These are phyloP conservation scores for Prunus fruticosa DNA, from an alignment of 306 rosid genomes.

Conservation along the genomic window DNA sequence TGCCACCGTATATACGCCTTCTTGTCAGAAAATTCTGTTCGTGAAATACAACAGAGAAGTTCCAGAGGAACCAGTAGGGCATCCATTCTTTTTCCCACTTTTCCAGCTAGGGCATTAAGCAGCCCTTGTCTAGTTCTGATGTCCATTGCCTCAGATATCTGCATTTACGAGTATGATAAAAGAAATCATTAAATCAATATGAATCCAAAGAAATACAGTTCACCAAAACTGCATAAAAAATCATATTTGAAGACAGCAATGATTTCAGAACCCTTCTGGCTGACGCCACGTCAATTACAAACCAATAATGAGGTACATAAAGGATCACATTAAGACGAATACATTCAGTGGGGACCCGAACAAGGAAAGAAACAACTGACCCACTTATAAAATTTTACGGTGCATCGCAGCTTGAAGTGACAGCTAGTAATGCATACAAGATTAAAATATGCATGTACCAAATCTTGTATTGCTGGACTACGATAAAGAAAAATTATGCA, in stretches of 20 bases:
- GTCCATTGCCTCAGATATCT: slow-evolving; percentile 92
- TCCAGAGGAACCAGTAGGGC: slow-evolving; percentile 89
- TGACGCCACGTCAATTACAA: not conserved
- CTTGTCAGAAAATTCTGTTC: slow-evolving; percentile 96
- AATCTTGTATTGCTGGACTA: not conserved
- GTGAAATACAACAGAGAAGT: slow-evolving; percentile 79
- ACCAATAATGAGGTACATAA: not conserved
- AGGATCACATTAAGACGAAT: not conserved
- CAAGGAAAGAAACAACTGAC: not conserved
- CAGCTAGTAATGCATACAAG: not conserved
- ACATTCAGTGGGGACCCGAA: not conserved
- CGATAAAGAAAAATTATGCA: not conserved
- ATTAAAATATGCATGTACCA: not conserved
- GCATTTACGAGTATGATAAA: slow-evolving; percentile 24
- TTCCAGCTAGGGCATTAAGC: slow-evolving; percentile 88
- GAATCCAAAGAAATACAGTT: not conserved
- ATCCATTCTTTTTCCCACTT: slow-evolving; percentile 96
- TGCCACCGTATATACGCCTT: slow-evolving; percentile 95
- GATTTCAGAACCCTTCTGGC: not conserved
- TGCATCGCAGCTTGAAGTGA: not conserved
- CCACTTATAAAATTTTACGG: not conserved
- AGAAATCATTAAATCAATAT: not conserved
- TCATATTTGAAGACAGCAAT: not conserved
- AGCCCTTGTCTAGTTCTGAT: slow-evolving; percentile 90
- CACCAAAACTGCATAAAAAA: not conserved